Evolutionary conservation across 257 asterid genomes (phyloP), one percentile per base, ranked within the genome.

Genomic region (Avicennia marina): DNA sequence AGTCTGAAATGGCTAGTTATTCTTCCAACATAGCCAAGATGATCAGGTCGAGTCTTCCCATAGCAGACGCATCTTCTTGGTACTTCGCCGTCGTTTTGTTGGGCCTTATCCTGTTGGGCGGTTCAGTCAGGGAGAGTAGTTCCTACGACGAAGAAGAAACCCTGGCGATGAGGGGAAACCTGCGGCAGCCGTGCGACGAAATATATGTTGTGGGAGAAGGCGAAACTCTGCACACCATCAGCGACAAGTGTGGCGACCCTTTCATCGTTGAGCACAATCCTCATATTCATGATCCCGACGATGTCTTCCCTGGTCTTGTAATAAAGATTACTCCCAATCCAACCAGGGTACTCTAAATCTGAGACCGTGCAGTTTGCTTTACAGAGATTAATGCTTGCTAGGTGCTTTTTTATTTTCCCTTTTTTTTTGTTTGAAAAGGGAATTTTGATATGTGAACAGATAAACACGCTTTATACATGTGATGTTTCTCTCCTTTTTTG

Each of bases 281-380:
- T 40, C 78, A 76, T 48, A 72, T 76, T 29, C 82, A 76, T 25
- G 76, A 76, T 33, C 76, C 75, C 25, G 82, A 68, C 26, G 76
- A 76, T 52, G 82, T 72, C 36, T 76, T 68, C 18, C 82, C 82
- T 0, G 82, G 82, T 7, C 82, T 76, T 41, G 69, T 76, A 1
- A 72, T 76, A 16, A 76, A 68, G 50, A 72, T 76, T 13, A 65
- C 58, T 11, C 52, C 67, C 1, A 21, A 17, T 11, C 62, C 62
- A n/a, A n/a, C n/a, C n/a, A n/a, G n/a, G n/a, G n/a, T n/a, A n/a
- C n/a, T n/a, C n/a, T n/a, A n/a, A n/a, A n/a, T n/a, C n/a, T n/a
- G n/a, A n/a, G n/a, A n/a, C n/a, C n/a, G n/a, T n/a, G n/a, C n/a
- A n/a, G n/a, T n/a, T n/a, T n/a, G n/a, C n/a, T n/a, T n/a, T n/a